phyloP scores from a whole-genome alignment of 306 rosid species.

The Amphicarpaea edgeworthii region DNA sequence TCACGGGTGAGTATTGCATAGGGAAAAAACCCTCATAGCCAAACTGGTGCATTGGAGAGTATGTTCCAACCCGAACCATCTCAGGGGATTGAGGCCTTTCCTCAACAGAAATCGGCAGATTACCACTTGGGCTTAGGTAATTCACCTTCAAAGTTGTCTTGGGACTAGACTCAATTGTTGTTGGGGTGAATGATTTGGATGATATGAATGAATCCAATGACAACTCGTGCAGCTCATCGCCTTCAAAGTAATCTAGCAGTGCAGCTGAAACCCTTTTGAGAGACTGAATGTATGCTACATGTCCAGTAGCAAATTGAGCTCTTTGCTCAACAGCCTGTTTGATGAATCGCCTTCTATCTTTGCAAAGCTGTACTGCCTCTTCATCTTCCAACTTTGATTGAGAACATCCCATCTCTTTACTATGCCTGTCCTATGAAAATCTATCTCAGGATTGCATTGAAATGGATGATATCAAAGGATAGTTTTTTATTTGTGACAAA shows the following conservation, averaged over 20 bases:
- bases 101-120: constrained; percentile 73
- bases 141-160: constrained; percentile 65
- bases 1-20: constrained; percentile 71
- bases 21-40: constrained; percentile 68
- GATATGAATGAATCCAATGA: constrained; percentile 75
- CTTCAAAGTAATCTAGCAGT: constrained; percentile 77
- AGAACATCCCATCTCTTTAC: constrained; percentile 88
- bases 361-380: constrained; percentile 92
- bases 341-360: constrained; percentile 82
- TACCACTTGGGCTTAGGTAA: constrained; percentile 77
- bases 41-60: constrained; percentile 64
- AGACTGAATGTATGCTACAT: constrained; percentile 76
- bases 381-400: constrained; percentile 83
- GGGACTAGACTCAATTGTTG: constrained; percentile 56
- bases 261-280: constrained; percentile 83
- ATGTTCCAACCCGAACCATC: constrained; percentile 67
- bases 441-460: constrained; percentile 64
- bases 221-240: constrained; percentile 63
- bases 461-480: constrained; percentile 53
- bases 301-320: constrained; percentile 73
- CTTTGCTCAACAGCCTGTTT: constrained; percentile 88
- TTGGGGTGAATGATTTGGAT: constrained; percentile 56
- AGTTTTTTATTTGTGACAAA: constrained; percentile 43
- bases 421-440: constrained; percentile 57
- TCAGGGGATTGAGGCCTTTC: constrained; percentile 86